Conservation (phyloP, 2,329 filamentous ascomycete genomes). For the Cordyceps pruinosa region DNA sequence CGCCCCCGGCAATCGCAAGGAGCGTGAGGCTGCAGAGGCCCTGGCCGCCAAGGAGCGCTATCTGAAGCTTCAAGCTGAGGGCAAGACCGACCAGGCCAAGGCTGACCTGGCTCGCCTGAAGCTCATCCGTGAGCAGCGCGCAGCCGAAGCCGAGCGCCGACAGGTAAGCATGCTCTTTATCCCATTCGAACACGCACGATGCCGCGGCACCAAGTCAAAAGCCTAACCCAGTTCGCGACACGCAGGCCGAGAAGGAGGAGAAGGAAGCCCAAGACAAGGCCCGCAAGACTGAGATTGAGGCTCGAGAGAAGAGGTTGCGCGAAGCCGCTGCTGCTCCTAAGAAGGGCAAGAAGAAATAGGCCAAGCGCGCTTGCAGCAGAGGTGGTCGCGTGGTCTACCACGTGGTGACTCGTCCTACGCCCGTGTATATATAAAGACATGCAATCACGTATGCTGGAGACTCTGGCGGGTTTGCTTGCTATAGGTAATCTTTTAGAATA, state of each 20-base stretch:
- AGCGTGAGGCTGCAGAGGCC: slow-evolving; percentile 73
- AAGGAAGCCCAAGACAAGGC: slow-evolving; percentile 43
- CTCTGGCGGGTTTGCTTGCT: not conserved
- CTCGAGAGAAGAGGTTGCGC: slow-evolving; percentile 49
- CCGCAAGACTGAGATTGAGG: slow-evolving; percentile 45
- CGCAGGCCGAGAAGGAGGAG: slow-evolving; percentile 54
- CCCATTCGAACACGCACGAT: not conserved
- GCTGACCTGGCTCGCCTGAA: slow-evolving; percentile 78
- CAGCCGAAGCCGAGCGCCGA: slow-evolving; percentile 74
- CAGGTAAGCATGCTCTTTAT: slow-evolving; percentile 49
- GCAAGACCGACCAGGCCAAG: slow-evolving; percentile 94
- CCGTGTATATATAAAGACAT: slow-evolving; percentile 7
- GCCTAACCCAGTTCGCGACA: slow-evolving; percentile 16
- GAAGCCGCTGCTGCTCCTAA: slow-evolving; percentile 44
- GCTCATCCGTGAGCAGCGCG: slow-evolving; percentile 78
- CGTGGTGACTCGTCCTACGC: not conserved
- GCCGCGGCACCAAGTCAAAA: not conserved
- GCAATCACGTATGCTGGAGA: not conserved
- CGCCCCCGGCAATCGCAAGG: slow-evolving; percentile 43
- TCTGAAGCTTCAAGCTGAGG: slow-evolving; percentile 83
- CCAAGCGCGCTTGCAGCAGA: not conserved
- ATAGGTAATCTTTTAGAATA: not conserved
- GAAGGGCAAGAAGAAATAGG: slow-evolving; percentile 42
- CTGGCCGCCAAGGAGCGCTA: slow-evolving; percentile 85
- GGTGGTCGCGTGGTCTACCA: not conserved